Evolutionary conservation across 345 rosid species (phyloP).

Genomic region (Passiflora organensis): DNA sequence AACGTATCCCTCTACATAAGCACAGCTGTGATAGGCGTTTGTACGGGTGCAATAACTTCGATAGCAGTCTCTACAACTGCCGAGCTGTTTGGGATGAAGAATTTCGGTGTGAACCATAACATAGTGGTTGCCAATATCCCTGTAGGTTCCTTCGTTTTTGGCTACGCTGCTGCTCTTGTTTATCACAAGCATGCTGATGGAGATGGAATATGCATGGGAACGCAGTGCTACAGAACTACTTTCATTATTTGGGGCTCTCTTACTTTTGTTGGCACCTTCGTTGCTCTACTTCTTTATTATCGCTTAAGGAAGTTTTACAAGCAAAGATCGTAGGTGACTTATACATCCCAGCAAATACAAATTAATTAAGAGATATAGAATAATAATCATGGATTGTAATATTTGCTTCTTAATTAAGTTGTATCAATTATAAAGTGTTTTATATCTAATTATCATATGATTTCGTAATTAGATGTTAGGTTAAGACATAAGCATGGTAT

Average conservation of each 20-base stretch:
- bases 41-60: conserved; percentile 75
- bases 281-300: conserved; percentile 41
- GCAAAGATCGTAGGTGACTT: neutral
- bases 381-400: too few species aligned
- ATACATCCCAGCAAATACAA: neutral
- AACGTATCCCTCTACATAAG: conserved; percentile 42
- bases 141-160: conserved; percentile 68
- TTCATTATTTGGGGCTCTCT: conserved; percentile 69
- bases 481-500: too few species aligned
- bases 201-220: conserved; percentile 59
- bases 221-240: conserved; percentile 53
- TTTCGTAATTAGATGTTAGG: too few species aligned
- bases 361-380: too few species aligned
- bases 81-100: conserved; percentile 66
- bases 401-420: too few species aligned
- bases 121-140: conserved; percentile 74
- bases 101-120: conserved; percentile 83
- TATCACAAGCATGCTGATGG: conserved; percentile 39
- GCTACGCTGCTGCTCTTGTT: conserved; percentile 58
- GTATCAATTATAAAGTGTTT: too few species aligned
- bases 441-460: too few species aligned
- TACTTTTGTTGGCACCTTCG: conserved; percentile 45
- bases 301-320: conserved; percentile 58
- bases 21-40: conserved; percentile 64
- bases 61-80: conserved; percentile 62